Conservation (phyloP, 2,329 filamentous ascomycete species). For the Fusarium agapanthi region DNA sequence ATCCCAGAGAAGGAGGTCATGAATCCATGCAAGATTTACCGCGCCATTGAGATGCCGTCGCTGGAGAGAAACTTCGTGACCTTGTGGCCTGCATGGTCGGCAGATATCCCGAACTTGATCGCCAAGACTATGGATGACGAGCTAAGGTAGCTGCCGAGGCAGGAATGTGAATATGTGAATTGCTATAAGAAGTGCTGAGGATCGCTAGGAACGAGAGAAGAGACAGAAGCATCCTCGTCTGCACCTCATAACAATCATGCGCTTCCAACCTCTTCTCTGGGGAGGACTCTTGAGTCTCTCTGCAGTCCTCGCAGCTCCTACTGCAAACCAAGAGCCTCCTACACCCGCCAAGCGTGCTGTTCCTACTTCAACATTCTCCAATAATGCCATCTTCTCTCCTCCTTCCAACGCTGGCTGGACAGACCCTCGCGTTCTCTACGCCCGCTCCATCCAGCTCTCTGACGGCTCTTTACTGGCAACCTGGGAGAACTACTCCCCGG, state of each 20-base stretch:
- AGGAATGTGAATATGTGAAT: neutral
- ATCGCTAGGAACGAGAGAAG: neutral
- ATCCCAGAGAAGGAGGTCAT: slow-evolving; percentile 9
- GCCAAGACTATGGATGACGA: neutral
- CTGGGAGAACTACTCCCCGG: slow-evolving; percentile 65
- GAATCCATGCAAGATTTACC: slow-evolving; percentile 1
- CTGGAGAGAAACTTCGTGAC: neutral
- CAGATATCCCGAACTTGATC: slow-evolving; percentile 13
- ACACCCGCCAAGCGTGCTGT: slow-evolving; percentile 20
- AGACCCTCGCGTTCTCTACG: slow-evolving; percentile 55
- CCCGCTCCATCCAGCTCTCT: slow-evolving; percentile 55
- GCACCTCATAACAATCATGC: slow-evolving; percentile 2
- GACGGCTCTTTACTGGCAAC: slow-evolving; percentile 60
- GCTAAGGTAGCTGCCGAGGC: neutral
- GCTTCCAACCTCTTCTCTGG: slow-evolving; percentile 21
- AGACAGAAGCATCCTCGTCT: neutral
- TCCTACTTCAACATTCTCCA: slow-evolving; percentile 33
- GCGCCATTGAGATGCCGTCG: slow-evolving; percentile 15
- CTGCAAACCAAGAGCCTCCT: slow-evolving; percentile 12
- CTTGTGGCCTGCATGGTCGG: neutral
- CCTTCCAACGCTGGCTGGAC: slow-evolving; percentile 48
- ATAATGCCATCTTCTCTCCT: slow-evolving; percentile 53
- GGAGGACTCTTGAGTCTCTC: slow-evolving; percentile 30
- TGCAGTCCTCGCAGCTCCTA: slow-evolving; percentile 34
- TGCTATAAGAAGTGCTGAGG: neutral